Conservation (phyloP, 139 green algal genomes). For the Closterium sp. region DNA sequence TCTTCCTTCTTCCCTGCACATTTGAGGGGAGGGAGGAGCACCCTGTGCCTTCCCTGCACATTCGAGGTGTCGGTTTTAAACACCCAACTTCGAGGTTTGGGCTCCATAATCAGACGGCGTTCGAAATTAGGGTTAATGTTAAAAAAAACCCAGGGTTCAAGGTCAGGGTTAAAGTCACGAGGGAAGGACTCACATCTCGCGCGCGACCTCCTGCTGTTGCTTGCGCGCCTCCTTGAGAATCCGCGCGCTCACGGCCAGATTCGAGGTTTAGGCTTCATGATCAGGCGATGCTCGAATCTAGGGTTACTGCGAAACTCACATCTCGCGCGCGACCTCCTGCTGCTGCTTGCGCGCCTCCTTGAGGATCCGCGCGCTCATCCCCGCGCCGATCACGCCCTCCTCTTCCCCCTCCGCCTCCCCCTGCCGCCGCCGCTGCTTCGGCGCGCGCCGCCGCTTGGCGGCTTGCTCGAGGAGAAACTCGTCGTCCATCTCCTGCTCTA, state of each 20-base stretch:
- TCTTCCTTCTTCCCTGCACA: too few species aligned
- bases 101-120: too few species aligned
- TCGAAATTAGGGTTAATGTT: too few species aligned
- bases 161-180: background rate
- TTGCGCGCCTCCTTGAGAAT: constrained; percentile 76
- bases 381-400: background rate
- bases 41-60: too few species aligned
- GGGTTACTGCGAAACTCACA: background rate
- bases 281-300: too few species aligned
- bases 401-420: background rate
- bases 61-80: background rate
- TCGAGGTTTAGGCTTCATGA: too few species aligned
- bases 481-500: constrained; percentile 35
- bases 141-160: background rate
- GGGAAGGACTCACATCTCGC: constrained; percentile 28
- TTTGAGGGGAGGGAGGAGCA: background rate
- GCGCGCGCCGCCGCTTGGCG: background rate
- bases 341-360: constrained; percentile 71
- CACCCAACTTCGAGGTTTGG: too few species aligned
- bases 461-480: constrained; percentile 12
- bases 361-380: constrained; percentile 72
- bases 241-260: constrained; percentile 65
- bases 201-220: constrained; percentile 83
- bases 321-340: constrained; percentile 71
- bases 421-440: background rate